Base-by-base conservation (phyloP, 2,329 filamentous ascomycete species). In the Purpureocillium lavendulum region DNA sequence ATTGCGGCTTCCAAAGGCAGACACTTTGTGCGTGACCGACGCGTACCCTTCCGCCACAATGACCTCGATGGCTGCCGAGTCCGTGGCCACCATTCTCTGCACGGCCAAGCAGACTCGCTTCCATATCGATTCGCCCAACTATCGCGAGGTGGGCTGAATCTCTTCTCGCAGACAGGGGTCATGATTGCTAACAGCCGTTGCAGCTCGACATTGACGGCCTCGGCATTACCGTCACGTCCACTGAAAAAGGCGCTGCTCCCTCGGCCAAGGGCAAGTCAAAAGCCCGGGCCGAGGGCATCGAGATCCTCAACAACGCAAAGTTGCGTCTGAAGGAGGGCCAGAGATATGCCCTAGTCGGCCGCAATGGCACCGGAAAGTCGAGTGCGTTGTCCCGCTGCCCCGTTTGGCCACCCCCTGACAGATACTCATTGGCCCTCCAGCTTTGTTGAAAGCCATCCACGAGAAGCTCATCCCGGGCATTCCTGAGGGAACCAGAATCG, bases 281-380 rank as follows among this genome's bases (percentile, higher is more conserved):
- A 57, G 66, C 50, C 29, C 68, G 56, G 33, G 46, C 52, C 10
- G 64, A 69, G 4, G 71, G 71, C 9, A 60, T 70, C n/a, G 86
- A 92, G 56, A 74, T 94, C 6, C 67, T 94, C 3, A 68, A 67
- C 9, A 77, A 83, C 56, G 83, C 82, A 2, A 80, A 79, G 41
- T 62, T 94, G 29, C 75, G 80, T 17, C 63, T 94, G 3, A 85
- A 90, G 47, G 75, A 80, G 36, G 82, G 84, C 0, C 70, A 79
- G 34, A 73, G 84, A 44, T 94, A 94, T 66, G 86, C 85, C 0
- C 66, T 94, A 2, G 69, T 90, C 15, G 87, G 87, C 0, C 73
- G 84, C 7, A 94, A 94, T 60, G 87, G 87, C 1, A 83, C 80
- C 2, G 87, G 87, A 6, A 94, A 94, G 55, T 89, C 84, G 4